These are phyloP conservation scores for Lipomyces kockii DNA, from an alignment of 805 yeast species.

Conservation along the genomic window DNA sequence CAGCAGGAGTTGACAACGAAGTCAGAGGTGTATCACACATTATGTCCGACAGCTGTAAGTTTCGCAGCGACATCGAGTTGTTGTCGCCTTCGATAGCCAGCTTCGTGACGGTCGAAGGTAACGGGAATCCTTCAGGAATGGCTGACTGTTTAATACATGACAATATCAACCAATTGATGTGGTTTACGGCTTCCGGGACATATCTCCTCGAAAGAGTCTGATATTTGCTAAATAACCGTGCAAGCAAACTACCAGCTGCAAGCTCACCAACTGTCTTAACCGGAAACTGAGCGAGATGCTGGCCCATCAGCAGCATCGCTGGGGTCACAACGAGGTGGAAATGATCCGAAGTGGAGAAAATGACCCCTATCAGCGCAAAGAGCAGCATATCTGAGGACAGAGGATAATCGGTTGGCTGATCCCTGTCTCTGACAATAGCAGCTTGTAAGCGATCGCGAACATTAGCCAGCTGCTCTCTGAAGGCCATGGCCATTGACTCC, in stretches of 20 bases:
- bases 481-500: constrained; percentile 62
- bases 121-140: constrained; percentile 26
- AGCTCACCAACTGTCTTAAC: constrained; percentile 50
- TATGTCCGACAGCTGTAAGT: constrained; percentile 24
- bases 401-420: constrained; percentile 27
- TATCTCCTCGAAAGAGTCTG: constrained; percentile 81
- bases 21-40: constrained; percentile 23
- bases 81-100: constrained; percentile 13
- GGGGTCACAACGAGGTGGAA: constrained; percentile 92
- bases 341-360: constrained; percentile 94
- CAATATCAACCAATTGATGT: constrained; percentile 48
- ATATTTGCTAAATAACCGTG: constrained; percentile 67
- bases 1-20: constrained; percentile 21
- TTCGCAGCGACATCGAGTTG: constrained; percentile 7
- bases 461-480: constrained; percentile 60
- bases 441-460: constrained; percentile 58
- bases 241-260: constrained; percentile 67
- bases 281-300: constrained; percentile 62
- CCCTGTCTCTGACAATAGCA: constrained; percentile 10
- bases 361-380: constrained; percentile 70
- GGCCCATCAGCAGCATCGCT: constrained; percentile 71
- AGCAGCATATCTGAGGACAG: constrained; percentile 60
- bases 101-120: constrained; percentile 11
- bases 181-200: constrained; percentile 69
- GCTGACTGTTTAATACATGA: constrained; percentile 6